These are phyloP conservation scores for Apiotrichum gracile DNA, from an alignment of 1,284 basidiomycete genomes.

Conservation along the genomic window DNA sequence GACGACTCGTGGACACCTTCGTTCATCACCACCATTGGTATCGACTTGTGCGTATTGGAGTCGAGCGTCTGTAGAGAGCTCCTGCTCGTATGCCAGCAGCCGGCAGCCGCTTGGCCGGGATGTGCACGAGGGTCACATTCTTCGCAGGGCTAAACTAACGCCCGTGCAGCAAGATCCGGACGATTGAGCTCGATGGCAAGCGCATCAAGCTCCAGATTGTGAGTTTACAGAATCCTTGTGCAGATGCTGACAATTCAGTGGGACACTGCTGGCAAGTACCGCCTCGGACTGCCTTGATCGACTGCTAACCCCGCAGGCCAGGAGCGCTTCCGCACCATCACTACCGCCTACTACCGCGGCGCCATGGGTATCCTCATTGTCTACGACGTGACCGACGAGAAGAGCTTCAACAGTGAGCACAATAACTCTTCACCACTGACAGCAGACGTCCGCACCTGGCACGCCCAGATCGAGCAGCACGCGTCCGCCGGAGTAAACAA, in stretches of 20 bases:
- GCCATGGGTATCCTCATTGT: constrained; percentile 99
- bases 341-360: constrained; percentile 99
- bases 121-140: too few relatives aligned
- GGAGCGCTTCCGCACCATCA: constrained; percentile 98
- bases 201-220: constrained; percentile 99
- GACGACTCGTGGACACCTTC: constrained; percentile 99
- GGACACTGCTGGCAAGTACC: constrained; percentile 74
- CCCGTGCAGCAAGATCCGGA: constrained; percentile 63
- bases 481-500: constrained; percentile 99
- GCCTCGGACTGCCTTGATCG: not conserved
- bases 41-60: constrained; percentile 41
- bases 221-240: constrained; percentile 45
- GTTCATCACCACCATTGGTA: constrained; percentile 96
- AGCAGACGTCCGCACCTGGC: constrained; percentile 96
- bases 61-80: too few relatives aligned
- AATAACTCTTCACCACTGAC: not conserved
- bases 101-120: too few relatives aligned
- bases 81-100: too few relatives aligned
- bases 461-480: constrained; percentile 97
- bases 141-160: not conserved
- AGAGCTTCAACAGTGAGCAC: constrained; percentile 87
- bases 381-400: constrained; percentile 97
- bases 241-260: constrained; percentile 55
- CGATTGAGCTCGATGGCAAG: constrained; percentile 99
- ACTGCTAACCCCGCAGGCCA: constrained; percentile 54